Evolutionary conservation across 352 stramenopile genomes (phyloP).

Genomic region (Globisporangium sylvaticum): DNA sequence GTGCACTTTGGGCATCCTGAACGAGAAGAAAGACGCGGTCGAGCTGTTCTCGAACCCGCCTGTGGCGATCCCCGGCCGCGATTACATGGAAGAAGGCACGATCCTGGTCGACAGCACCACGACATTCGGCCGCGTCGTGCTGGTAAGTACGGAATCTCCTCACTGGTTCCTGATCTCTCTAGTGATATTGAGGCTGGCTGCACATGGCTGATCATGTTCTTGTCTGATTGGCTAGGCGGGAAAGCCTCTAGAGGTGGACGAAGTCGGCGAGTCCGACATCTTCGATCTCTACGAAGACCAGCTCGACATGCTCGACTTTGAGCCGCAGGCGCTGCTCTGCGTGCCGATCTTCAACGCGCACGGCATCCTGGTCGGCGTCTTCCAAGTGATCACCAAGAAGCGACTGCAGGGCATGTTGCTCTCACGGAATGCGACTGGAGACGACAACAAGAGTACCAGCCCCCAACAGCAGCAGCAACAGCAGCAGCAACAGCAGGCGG

Average conservation of each 20-base stretch:
- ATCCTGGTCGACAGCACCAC: slow-evolving; percentile 53
- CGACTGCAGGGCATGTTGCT: slow-evolving; percentile 13
- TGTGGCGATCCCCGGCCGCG: slow-evolving; percentile 35
- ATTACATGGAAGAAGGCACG: slow-evolving; percentile 54
- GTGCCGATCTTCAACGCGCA: slow-evolving; percentile 64
- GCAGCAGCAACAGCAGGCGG: neutral
- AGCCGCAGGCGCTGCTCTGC: slow-evolving; percentile 51
- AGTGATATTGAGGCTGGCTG: neutral
- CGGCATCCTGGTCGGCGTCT: slow-evolving; percentile 50
- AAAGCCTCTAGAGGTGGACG: slow-evolving; percentile 43
- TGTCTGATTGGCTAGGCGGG: slow-evolving; percentile 34
- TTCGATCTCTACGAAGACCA: slow-evolving; percentile 67
- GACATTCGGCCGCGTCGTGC: slow-evolving; percentile 62
- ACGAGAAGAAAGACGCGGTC: slow-evolving; percentile 58
- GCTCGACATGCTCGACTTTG: slow-evolving; percentile 62
- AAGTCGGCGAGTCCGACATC: slow-evolving; percentile 46
- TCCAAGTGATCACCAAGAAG: slow-evolving; percentile 56
- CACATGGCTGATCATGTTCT: neutral
- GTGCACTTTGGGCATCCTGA: slow-evolving; percentile 56
- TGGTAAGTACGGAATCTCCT: slow-evolving; percentile 28
- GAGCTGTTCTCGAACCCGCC: slow-evolving; percentile 64
- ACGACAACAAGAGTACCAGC: neutral
- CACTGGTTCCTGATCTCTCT: neutral
- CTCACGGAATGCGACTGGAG: neutral
- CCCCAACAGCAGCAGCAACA: neutral